Conservation (phyloP, 1,284 basidiomycete species). For the Stereum hirsutum region DNA sequence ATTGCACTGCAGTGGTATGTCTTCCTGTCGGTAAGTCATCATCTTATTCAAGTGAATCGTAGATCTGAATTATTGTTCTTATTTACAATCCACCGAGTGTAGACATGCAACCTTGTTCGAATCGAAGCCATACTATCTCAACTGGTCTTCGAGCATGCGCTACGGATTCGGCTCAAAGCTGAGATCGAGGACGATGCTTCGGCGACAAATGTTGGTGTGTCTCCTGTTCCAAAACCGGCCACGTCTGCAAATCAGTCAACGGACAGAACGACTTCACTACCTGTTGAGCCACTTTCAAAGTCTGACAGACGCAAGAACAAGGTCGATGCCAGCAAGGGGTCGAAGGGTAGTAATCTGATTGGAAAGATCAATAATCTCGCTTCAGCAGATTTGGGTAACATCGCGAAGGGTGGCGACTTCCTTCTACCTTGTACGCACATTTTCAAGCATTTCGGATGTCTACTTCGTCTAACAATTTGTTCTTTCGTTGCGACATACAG, state of each 20-base stretch:
- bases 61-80: neutral
- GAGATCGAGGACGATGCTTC: slow-evolving; percentile 16
- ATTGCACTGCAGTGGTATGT: slow-evolving; percentile 38
- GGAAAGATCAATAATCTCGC: slow-evolving; percentile 41
- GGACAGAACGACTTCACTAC: slow-evolving; percentile 10
- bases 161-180: slow-evolving; percentile 41
- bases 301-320: slow-evolving; percentile 4
- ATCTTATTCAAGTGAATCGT: neutral
- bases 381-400: slow-evolving; percentile 25
- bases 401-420: slow-evolving; percentile 25
- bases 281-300: slow-evolving; percentile 7
- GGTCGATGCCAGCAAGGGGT: neutral
- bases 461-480: too few relatives aligned
- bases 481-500: too few relatives aligned
- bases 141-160: slow-evolving; percentile 46
- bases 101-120: slow-evolving; percentile 29
- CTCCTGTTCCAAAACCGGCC: slow-evolving; percentile 14
- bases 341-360: slow-evolving; percentile 30
- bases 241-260: slow-evolving; percentile 2
- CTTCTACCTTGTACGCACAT: slow-evolving; percentile 14
- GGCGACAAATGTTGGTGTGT: slow-evolving; percentile 7
- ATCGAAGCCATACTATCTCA: slow-evolving; percentile 44
- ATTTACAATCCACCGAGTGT: neutral
- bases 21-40: slow-evolving; percentile 29
- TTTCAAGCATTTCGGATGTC: too few relatives aligned